Base-by-base conservation (phyloP, 177 flowering plant species). In the Vitis hybrid region DNA sequence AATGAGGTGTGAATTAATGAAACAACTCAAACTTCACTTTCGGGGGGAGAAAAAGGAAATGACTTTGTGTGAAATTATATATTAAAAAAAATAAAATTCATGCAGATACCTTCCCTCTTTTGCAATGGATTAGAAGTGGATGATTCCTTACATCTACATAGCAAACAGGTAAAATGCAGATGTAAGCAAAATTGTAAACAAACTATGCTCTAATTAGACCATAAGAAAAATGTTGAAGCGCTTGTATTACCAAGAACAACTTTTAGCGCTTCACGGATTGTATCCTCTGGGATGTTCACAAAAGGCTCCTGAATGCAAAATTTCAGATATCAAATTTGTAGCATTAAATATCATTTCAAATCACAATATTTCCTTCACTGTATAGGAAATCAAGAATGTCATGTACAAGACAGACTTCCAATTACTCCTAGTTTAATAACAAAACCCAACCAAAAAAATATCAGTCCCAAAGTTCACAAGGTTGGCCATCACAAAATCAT, bases 71-170 rank as follows among this genome's bases (percentile, higher is more conserved):
- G 1, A 40, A 7, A 40, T 40, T 40, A 4, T 40, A 40, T 40
- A 40, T 40, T 55, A 14, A 62, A 1, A 19, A 32, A 24, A 8
- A 9, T 3, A 16, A 18, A 12, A 55, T 2, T 2, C 3, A 12
- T 56, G 2, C 30, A 12, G 70, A 32, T 75, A 94, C 98, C 96
- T 94, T 94, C 51, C 98, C 98, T 57, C 97, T 80, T 71, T 92
- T 94, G 85, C 98, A 94, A 64, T 94, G 98, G 65, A 94, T 91
- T 67, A 94, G 72, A 65, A 93, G 27, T 2, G 99, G 99, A 72
- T 87, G 98, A 73, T 88, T 91, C 79, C 71, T 88, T 16, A 68
- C 84, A 79, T 89, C 93, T 89, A 82, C 71, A 63, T 27, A 11
- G 56, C 40, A 70, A 51, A 72, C 11, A 72, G 10, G 18, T 27